Evolutionary conservation across 345 rosid species (phyloP), one percentile per base, ranked within the genome.

Genomic region (Acer campestre): DNA sequence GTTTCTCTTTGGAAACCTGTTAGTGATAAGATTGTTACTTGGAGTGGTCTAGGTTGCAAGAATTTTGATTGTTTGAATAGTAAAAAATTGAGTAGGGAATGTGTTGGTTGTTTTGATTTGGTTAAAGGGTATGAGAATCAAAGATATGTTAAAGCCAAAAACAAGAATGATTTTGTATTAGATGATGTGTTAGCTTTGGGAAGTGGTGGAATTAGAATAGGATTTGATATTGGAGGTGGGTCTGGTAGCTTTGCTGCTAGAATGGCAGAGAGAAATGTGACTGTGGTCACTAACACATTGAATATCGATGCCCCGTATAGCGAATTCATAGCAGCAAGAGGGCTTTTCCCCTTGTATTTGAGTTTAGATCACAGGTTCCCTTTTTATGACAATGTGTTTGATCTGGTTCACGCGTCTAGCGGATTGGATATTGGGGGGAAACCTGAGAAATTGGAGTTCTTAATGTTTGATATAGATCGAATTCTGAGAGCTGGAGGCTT

Each of bases 11-110:
- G 98, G 99, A 88, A 86, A 74, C 82, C 92, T 80, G 90, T 92
- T 56, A 85, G 91, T 80, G 91, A 94, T 77, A 96, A 94, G 89
- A 83, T 85, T 73, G 86, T 88, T 12, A 90, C 87, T 83, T 96
- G 99, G 99, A 92, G 97, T 75, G 98, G 98, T 11, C 82, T 94
- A 62, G 97, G 94, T 53, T 96, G 99, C 80, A 91, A 94, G 87
- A 88, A 80, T 75, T 82, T 96, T 25, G 91, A 85, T 27, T 94
- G 98, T 79, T 87, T 96, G 85, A 92, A 88, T 80, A 88, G 82
- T 75, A 96, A 92, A 90, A 94, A 87, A 75, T 69, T 89, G 88
- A 87, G 87, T 73, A 81, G 86, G 64, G 98, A 94, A n/a, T 96
- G 98, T 77, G 87, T 82, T 61, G 91, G 90, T 73, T 94, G 98